Evolutionary conservation across 1,284 basidiomycete genomes (phyloP), one percentile per base, ranked within the genome.

Genomic region (Apiotrichum sp.): DNA sequence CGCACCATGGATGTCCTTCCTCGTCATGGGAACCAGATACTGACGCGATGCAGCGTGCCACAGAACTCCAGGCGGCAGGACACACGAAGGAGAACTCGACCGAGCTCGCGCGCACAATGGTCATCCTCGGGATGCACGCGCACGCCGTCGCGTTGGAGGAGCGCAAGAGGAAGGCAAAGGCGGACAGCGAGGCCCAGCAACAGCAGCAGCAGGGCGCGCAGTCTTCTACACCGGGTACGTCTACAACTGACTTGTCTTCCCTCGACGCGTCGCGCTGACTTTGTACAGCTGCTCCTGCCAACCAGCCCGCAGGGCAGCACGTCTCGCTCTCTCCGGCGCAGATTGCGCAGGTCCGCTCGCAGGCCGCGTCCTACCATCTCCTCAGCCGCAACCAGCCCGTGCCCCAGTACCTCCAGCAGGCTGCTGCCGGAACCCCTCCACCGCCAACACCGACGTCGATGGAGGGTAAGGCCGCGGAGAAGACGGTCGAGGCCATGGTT

Each of bases 301-400:
- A 55, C 56, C 53, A 38, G 50, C 46, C 39, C 29, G 32, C 49
- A 0, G 50, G 57, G 46, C 67, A 59, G 43, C 73, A 65, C 45
- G 67, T 74, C 31, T 68, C 74, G n/a, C 90, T 98, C 75, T 88
- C 88, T 2, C 79, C 78, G 1, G 87, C 89, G 53, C 93, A 96
- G 71, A 86, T 96, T 53, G 83, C 82, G 44, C 85, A 89, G 32
- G 83, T 98, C 41, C 84, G 89, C 52, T 84, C 87, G 0, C 95
- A 98, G 71, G 90, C 98, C 46, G 83, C 86, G 56, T 90, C 93
- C 0, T 96, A 88, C 80, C 91, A 91, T 70, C 83, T 87, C 59
- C 82, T 98, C 59, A 81, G 82, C 22, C 84, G 86, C 32, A 89
- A 90, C 50, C 74, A 86, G 39, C 86, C 93, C 4, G 80, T 98